A percentile compares a stretch with the other conserved stretches of the same genome.
phyloP scores from a whole-genome alignment of 2,329 filamentous ascomycete genomes.

The Nectriaceae sp. region DNA sequence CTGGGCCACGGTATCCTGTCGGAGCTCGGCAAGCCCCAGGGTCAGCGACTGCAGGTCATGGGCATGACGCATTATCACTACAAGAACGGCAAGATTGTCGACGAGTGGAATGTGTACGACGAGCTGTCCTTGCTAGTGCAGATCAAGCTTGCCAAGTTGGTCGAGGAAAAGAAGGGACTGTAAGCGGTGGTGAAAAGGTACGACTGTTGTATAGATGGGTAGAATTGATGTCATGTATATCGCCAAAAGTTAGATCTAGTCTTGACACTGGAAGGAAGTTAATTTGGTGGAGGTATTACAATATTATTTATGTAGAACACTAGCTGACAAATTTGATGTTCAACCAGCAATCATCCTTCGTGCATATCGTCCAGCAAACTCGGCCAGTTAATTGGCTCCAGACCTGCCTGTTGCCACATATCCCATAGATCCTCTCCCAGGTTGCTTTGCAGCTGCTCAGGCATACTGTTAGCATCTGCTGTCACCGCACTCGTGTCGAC shows the following conservation, averaged over 20 bases:
- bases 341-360: not conserved
- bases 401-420: not conserved
- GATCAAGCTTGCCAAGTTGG: not conserved
- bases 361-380: not conserved
- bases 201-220: not conserved
- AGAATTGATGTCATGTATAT: not conserved
- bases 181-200: not conserved
- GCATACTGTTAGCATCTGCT: not conserved
- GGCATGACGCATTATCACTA: not conserved
- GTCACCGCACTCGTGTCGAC: not conserved
- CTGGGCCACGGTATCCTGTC: not conserved
- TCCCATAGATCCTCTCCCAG: not conserved
- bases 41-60: not conserved
- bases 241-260: not conserved
- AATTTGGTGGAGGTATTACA: not conserved
- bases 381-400: not conserved
- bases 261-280: not conserved
- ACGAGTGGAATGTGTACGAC: not conserved
- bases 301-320: not conserved
- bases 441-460: not conserved
- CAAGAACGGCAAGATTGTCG: not conserved
- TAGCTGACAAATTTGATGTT: not conserved
- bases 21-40: not conserved
- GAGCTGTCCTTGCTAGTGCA: not conserved
- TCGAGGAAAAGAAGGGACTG: not conserved